phyloP scores from a whole-genome alignment of 371 early-diverging fungal genomes.

The Syncephalastrum monosporum region DNA sequence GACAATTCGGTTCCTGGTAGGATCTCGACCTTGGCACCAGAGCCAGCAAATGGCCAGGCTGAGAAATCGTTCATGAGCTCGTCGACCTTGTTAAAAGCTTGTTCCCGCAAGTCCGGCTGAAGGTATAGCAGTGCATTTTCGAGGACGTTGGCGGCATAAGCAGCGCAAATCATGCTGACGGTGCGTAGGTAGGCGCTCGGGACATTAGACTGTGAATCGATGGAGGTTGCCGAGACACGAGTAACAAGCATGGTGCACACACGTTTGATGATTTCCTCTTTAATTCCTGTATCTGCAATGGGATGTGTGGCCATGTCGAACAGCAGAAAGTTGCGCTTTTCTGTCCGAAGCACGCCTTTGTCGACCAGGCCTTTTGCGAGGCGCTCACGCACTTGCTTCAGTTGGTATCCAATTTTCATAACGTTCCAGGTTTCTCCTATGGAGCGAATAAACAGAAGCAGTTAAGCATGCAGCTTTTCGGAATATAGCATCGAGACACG shows the following conservation, averaged over 20 bases:
- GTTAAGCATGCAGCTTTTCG: no score
- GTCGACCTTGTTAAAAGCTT: constrained; percentile 86
- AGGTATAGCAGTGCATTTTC: constrained; percentile 90
- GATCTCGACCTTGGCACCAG: constrained; percentile 59
- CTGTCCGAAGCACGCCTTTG: constrained; percentile 95
- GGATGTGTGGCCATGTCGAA: constrained; percentile 97
- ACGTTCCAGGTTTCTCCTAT: constrained; percentile 98
- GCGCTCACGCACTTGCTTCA: constrained; percentile 96
- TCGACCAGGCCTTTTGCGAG: constrained; percentile 96
- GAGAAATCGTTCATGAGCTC: constrained; percentile 87
- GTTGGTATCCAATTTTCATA: constrained; percentile 92
- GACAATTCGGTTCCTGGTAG: constrained; percentile 56
- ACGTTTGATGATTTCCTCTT: constrained; percentile 82
- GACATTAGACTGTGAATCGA: constrained; percentile 44
- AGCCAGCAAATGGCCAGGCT: constrained; percentile 69
- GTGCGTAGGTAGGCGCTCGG: constrained; percentile 65
- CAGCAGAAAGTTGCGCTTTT: constrained; percentile 90
- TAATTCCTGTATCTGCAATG: constrained; percentile 80
- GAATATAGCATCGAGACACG: not conserved
- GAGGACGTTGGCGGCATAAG: constrained; percentile 93
- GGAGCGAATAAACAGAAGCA: not conserved
- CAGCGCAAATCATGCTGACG: constrained; percentile 92
- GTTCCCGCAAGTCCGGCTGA: constrained; percentile 83
- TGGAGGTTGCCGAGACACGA: constrained; percentile 38
- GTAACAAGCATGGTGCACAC: constrained; percentile 74